Conservation (phyloP, 192 early-diverging fungal genomes). For the Irineochytrium annulatum region DNA sequence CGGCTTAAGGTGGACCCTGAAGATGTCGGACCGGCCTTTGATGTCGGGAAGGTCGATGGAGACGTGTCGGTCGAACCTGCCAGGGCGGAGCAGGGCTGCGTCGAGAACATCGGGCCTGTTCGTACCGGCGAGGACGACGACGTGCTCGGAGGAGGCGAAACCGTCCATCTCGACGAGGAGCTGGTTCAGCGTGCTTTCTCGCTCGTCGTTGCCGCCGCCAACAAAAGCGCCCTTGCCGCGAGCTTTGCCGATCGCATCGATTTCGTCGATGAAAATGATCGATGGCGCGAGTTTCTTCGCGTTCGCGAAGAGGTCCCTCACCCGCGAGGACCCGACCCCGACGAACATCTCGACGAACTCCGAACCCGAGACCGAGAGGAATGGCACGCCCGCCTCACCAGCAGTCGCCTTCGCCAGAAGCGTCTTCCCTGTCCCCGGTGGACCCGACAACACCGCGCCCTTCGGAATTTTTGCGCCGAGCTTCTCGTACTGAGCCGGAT, state of each 20-base stretch:
- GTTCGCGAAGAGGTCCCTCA: conserved; percentile 93
- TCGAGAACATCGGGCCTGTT: conserved; percentile 97
- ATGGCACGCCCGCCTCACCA: conserved; percentile 97
- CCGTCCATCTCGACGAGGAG: conserved; percentile 99
- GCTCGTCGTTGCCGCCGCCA: conserved; percentile 98
- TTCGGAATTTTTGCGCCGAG: conserved; percentile 98
- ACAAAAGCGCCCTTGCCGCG: conserved; percentile 79
- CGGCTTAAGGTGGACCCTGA: conserved; percentile 92
- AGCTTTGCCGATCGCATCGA: conserved; percentile 98
- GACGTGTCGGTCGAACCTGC: conserved; percentile 98
- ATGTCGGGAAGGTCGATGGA: conserved; percentile 95
- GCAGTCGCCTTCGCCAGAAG: conserved; percentile 98
- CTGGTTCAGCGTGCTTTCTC: conserved; percentile 96
- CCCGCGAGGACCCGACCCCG: conserved; percentile 89
- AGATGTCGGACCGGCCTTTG: conserved; percentile 91
- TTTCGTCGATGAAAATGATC: conserved; percentile 99
- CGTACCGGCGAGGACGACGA: conserved; percentile 96
- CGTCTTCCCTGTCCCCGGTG: conserved; percentile 97
- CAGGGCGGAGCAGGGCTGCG: conserved; percentile 91
- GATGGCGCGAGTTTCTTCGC: conserved; percentile 97
- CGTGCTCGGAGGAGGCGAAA: conserved; percentile 80
- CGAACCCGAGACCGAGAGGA: conserved; percentile 96
- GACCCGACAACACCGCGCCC: conserved; percentile 92
- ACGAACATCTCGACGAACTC: conserved; percentile 99
- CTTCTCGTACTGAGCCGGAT: conserved; percentile 84